These are phyloP conservation scores for Incumbomyces delicatus DNA, from an alignment of 2,329 filamentous ascomycete species.

Conservation along the genomic window DNA sequence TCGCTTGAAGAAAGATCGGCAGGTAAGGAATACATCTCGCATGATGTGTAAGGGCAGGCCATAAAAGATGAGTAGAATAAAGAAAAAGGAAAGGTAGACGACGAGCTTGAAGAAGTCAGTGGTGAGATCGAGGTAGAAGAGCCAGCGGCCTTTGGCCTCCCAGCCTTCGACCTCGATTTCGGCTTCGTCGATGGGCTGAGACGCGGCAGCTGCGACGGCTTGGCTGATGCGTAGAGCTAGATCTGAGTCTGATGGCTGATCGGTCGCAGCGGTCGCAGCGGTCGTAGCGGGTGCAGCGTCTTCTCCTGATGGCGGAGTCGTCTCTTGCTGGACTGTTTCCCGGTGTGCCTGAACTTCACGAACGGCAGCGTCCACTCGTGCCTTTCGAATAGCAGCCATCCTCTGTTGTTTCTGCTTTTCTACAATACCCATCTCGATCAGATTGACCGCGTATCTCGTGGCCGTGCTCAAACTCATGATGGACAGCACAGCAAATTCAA, in stretches of 20 bases:
- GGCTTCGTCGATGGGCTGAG: slow-evolving; percentile 66
- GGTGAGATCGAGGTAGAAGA: slow-evolving; percentile 76
- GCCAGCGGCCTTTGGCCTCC: slow-evolving; percentile 90
- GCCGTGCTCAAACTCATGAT: slow-evolving; percentile 72
- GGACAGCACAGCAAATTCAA: slow-evolving; percentile 84
- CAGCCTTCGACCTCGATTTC: slow-evolving; percentile 92
- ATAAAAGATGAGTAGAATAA: slow-evolving; percentile 86
- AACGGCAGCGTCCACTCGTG: slow-evolving; percentile 31
- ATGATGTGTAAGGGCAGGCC: slow-evolving; percentile 95
- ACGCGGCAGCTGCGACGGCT: slow-evolving; percentile 29
- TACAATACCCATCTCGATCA: slow-evolving; percentile 67
- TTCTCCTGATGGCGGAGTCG: slow-evolving; percentile 13
- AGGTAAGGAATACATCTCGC: slow-evolving; percentile 87
- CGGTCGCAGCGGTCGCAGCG: slow-evolving; percentile 17
- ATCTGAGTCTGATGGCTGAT: slow-evolving; percentile 21
- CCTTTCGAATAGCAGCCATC: slow-evolving; percentile 56
- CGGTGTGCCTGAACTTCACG: slow-evolving; percentile 28
- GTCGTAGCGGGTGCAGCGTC: slow-evolving; percentile 15
- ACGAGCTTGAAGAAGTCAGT: slow-evolving; percentile 85
- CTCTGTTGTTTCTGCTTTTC: slow-evolving; percentile 62
- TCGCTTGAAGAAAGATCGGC: slow-evolving; percentile 80
- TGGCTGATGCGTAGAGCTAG: slow-evolving; percentile 18
- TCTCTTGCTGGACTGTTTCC: slow-evolving; percentile 23
- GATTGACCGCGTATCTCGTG: slow-evolving; percentile 65
- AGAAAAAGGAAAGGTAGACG: slow-evolving; percentile 86